These are phyloP conservation scores for Rhodotorula diobovata DNA, from an alignment of 768 basidiomycete species.

Conservation along the genomic window DNA sequence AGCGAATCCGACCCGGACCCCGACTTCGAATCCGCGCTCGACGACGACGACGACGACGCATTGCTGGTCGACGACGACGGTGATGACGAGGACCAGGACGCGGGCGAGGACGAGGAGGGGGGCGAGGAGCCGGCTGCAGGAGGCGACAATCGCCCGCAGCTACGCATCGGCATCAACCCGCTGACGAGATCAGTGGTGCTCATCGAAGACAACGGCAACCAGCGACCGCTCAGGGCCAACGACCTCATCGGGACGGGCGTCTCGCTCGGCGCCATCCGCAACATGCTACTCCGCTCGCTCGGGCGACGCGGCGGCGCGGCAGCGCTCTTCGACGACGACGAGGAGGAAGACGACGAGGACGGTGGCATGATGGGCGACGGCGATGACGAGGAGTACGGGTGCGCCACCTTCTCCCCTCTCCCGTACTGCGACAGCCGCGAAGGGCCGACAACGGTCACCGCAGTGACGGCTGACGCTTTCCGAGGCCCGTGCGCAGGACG, in stretches of 20 bases:
- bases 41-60: not conserved
- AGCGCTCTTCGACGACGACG: constrained; percentile 12
- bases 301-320: not conserved
- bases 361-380: not conserved
- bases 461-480: no score
- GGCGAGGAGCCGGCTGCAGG: constrained; percentile 1
- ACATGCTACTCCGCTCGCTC: constrained; percentile 21
- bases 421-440: no score
- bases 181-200: not conserved
- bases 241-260: constrained; percentile 19
- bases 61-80: constrained; percentile 10
- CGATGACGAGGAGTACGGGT: constrained; percentile 16
- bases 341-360: constrained; percentile 9
- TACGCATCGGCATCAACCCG: constrained; percentile 21
- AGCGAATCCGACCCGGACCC: constrained; percentile 3
- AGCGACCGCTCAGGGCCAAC: not conserved
- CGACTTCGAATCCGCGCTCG: not conserved
- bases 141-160: not conserved
- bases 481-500: not conserved
- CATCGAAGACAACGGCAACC: constrained; percentile 7
- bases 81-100: constrained; percentile 3
- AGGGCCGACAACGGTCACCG: no score
- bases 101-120: constrained; percentile 12
- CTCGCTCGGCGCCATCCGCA: constrained; percentile 13
- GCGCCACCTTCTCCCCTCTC: not conserved